These are phyloP conservation scores for Pythium chondricola DNA, from an alignment of 352 stramenopile genomes.

Conservation along the genomic window DNA sequence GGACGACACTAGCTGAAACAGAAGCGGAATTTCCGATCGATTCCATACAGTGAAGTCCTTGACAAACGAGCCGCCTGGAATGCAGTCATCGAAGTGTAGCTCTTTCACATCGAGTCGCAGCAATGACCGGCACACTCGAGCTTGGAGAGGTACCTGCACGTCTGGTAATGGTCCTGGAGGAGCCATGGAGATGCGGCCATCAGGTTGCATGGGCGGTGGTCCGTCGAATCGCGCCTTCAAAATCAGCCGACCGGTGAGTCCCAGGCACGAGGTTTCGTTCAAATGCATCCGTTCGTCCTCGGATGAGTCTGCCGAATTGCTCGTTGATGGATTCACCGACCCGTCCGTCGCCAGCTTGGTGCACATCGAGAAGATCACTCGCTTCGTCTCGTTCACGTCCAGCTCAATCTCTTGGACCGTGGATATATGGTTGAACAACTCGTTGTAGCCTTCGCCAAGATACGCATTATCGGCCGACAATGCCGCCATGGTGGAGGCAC, in stretches of 20 bases:
- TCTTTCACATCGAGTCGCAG: constrained; percentile 83
- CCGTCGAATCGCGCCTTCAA: constrained; percentile 32
- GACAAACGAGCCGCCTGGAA: constrained; percentile 80
- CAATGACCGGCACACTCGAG: constrained; percentile 77
- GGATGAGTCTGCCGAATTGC: constrained; percentile 52
- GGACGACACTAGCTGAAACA: constrained; percentile 81
- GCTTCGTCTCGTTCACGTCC: constrained; percentile 59
- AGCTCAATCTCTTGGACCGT: constrained; percentile 56
- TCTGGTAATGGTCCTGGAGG: constrained; percentile 37
- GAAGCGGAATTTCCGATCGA: constrained; percentile 79
- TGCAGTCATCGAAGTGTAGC: constrained; percentile 85
- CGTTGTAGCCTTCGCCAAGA: constrained; percentile 83
- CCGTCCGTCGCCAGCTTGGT: constrained; percentile 38
- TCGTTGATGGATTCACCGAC: constrained; percentile 8
- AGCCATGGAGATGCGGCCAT: constrained; percentile 23
- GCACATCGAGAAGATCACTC: constrained; percentile 70
- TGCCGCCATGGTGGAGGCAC: constrained; percentile 56
- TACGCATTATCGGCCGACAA: constrained; percentile 77
- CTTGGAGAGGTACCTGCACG: constrained; percentile 72
- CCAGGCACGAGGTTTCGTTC: constrained; percentile 77
- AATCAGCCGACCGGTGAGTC: constrained; percentile 58
- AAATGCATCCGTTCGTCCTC: constrained; percentile 81
- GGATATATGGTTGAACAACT: constrained; percentile 86
- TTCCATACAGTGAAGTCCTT: constrained; percentile 91
- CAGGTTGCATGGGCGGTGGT: constrained; percentile 8